phyloP scores from a whole-genome alignment of 768 basidiomycete genomes.

The Favolaschia claudopus region DNA sequence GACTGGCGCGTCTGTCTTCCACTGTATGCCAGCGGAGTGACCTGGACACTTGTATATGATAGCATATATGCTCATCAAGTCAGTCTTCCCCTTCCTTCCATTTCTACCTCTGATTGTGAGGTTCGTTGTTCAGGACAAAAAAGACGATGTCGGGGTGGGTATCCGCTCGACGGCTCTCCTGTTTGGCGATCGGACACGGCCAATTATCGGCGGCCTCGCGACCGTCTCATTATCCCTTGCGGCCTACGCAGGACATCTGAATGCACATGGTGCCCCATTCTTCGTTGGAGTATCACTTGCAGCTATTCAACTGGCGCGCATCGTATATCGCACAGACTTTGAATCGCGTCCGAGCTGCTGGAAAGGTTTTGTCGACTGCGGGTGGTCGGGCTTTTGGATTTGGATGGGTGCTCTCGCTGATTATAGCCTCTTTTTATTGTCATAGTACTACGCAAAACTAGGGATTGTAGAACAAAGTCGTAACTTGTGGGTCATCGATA shows the following conservation, averaged over 20 bases:
- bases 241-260: constrained; percentile 81
- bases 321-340: constrained; percentile 80
- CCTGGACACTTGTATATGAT: constrained; percentile 97
- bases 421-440: constrained; percentile 49
- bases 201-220: constrained; percentile 79
- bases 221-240: constrained; percentile 76
- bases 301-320: constrained; percentile 76
- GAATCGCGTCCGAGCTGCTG: constrained; percentile 83
- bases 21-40: constrained; percentile 87
- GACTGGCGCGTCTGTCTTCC: constrained; percentile 87
- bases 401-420: constrained; percentile 84
- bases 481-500: constrained; percentile 3
- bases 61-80: constrained; percentile 98
- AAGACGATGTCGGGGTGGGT: constrained; percentile 84
- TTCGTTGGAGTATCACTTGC: constrained; percentile 81
- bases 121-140: constrained; percentile 77
- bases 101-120: neutral
- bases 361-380: constrained; percentile 88
- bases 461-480: no score
- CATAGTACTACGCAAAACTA: no score
- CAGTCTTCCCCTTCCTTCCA: constrained; percentile 18
- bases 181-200: constrained; percentile 79
- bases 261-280: constrained; percentile 79
- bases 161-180: constrained; percentile 95
- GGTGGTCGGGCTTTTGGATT: constrained; percentile 87